phyloP scores from a whole-genome alignment of 2,329 filamentous ascomycete genomes.

The Teratosphaeria viscida region DNA sequence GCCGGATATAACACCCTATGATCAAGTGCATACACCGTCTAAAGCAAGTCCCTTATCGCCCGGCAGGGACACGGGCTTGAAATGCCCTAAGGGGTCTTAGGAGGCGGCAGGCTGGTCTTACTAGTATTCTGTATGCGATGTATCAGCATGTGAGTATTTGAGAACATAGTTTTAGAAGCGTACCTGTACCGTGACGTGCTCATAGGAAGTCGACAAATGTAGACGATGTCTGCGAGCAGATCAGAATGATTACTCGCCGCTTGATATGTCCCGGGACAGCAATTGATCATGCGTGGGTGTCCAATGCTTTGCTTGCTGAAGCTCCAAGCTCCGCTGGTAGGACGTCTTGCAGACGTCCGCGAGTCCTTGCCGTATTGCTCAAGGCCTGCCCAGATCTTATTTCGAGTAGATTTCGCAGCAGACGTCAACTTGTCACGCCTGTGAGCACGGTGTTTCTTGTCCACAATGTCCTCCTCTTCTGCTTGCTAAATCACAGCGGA shows the following conservation, averaged over 20 bases:
- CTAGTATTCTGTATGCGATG: not conserved
- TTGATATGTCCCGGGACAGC: constrained; percentile 13
- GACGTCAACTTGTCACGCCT: constrained; percentile 31
- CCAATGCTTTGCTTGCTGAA: constrained; percentile 61
- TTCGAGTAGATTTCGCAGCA: constrained; percentile 2
- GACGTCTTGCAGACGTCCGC: constrained; percentile 55
- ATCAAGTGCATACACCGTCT: not conserved
- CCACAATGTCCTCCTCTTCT: constrained; percentile 29
- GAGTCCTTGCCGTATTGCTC: not conserved
- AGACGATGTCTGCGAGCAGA: not conserved
- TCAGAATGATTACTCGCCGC: constrained; percentile 15
- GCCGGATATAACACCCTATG: too few species aligned
- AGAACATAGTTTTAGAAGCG: not conserved
- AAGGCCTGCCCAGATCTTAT: constrained; percentile 5
- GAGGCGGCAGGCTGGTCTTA: not conserved
- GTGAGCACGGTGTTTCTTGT: constrained; percentile 54
- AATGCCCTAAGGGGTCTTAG: not conserved
- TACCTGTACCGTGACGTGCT: not conserved
- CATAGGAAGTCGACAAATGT: not conserved
- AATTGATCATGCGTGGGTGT: constrained; percentile 40
- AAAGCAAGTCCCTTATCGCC: not conserved
- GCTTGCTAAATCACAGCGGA: constrained; percentile 5
- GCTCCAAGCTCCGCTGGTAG: constrained; percentile 53
- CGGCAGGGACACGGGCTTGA: not conserved
- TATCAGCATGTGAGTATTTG: not conserved